Conservation (phyloP, 495 filamentous ascomycete genomes). For the Annulohypoxylon maeteangense region DNA sequence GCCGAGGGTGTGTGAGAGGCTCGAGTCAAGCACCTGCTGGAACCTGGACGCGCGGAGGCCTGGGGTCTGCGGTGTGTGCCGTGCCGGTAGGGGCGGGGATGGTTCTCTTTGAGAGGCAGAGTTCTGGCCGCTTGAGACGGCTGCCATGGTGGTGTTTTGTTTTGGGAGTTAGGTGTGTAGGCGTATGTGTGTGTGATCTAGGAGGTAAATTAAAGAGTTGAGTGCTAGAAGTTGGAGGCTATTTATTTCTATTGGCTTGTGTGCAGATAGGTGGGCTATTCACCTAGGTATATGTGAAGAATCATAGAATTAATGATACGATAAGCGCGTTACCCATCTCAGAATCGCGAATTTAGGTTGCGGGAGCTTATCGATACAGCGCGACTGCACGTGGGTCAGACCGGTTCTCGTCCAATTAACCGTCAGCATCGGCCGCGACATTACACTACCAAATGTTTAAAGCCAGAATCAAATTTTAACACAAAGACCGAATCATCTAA, state of each 20-base stretch:
- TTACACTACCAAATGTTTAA: background rate
- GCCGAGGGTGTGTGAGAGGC: constrained; percentile 74
- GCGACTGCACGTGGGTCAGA: constrained; percentile 37
- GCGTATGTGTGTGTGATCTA: background rate
- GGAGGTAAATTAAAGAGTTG: background rate
- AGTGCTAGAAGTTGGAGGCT: background rate
- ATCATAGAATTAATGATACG: constrained; percentile 3
- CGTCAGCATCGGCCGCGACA: background rate
- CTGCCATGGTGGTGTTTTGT: background rate
- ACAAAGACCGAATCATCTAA: background rate
- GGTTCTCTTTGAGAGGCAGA: constrained; percentile 6
- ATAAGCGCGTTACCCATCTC: constrained; percentile 30
- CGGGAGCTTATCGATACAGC: constrained; percentile 42
- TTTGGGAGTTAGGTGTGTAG: background rate
- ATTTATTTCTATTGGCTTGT: background rate
- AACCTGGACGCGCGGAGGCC: constrained; percentile 81
- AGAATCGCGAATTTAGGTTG: constrained; percentile 38
- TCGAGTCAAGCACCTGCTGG: constrained; percentile 73
- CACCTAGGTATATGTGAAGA: constrained; percentile 5
- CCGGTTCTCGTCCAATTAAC: background rate
- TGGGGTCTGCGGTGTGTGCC: constrained; percentile 69
- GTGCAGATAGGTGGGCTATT: background rate
- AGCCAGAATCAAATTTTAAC: background rate
- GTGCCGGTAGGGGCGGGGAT: constrained; percentile 63
- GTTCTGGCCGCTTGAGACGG: constrained; percentile 15